A percentile compares a stretch with the other conserved stretches of the same genome.
phyloP scores from a whole-genome alignment of 169 alveolate species.

The Plasmodium falciparum region DNA sequence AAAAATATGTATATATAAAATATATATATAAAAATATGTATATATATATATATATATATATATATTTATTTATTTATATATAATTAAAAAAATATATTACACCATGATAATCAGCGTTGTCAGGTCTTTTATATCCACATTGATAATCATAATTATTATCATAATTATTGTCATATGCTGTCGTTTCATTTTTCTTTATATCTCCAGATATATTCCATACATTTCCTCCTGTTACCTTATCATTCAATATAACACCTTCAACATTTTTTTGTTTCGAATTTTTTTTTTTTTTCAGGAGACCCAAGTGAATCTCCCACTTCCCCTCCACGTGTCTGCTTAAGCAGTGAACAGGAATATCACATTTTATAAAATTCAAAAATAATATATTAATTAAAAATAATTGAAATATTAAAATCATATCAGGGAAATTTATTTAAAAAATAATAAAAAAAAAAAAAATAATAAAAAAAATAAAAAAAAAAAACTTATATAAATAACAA shows the following conservation, averaged over 20 bases:
- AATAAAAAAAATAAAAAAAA: background rate
- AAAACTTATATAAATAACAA: background rate
- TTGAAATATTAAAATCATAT: constrained; percentile 32
- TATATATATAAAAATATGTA: background rate
- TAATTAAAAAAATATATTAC: constrained; percentile 28
- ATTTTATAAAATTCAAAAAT: constrained; percentile 36
- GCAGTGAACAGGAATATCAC: constrained; percentile 77
- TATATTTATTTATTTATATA: background rate
- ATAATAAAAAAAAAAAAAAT: background rate
- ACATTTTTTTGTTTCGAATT: too few relatives aligned
- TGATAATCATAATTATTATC: constrained; percentile 43
- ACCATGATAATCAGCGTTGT: constrained; percentile 61
- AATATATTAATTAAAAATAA: constrained; percentile 2
- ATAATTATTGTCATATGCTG: too few relatives aligned
- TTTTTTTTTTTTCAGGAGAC: constrained; percentile 28
- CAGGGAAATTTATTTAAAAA: constrained; percentile 1
- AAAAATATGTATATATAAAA: background rate
- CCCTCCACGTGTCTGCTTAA: constrained; percentile 74
- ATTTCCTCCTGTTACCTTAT: background rate
- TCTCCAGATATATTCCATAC: background rate
- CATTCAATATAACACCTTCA: too few relatives aligned
- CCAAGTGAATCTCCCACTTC: constrained; percentile 57
- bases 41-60: background rate
- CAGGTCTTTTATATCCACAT: constrained; percentile 73
- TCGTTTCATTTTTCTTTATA: background rate